phyloP scores from a whole-genome alignment of 257 asterid genomes.

The Nicotiana tabacum region DNA sequence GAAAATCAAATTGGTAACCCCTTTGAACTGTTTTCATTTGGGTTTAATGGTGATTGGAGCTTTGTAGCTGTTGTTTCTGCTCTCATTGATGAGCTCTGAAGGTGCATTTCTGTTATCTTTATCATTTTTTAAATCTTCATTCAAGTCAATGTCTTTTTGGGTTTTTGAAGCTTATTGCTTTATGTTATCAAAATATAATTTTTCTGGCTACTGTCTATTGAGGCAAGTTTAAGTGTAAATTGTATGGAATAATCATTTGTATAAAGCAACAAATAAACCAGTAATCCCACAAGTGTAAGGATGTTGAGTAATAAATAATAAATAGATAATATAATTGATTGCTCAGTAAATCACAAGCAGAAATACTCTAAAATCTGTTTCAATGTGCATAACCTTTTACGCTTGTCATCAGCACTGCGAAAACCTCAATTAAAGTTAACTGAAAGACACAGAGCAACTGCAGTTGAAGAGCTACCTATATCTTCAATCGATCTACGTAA shows the following conservation, averaged over 20 bases:
- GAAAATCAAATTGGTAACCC: not conserved
- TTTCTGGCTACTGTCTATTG: not conserved
- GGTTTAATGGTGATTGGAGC: not conserved
- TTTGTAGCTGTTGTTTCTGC: not conserved
- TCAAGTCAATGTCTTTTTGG: not conserved
- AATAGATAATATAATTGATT: not conserved
- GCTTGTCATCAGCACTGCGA: not conserved
- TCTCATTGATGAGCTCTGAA: not conserved
- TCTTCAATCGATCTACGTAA: not conserved
- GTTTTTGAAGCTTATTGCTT: not conserved
- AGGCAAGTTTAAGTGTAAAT: not conserved
- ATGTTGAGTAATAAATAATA: too few relatives aligned
- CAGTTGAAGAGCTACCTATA: not conserved
- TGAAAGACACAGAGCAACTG: not conserved
- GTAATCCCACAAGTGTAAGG: too few relatives aligned
- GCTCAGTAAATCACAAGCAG: not conserved
- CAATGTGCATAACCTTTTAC: too few relatives aligned
- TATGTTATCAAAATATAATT: not conserved
- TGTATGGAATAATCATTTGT: not conserved
- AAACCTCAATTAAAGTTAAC: not conserved
- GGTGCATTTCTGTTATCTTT: not conserved
- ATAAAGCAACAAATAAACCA: too few relatives aligned
- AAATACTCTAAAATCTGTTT: not conserved
- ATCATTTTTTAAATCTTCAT: not conserved
- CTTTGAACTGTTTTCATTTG: not conserved